phyloP scores from a whole-genome alignment of 108 stramenopile genomes.

The Cylindrotheca closterium region DNA sequence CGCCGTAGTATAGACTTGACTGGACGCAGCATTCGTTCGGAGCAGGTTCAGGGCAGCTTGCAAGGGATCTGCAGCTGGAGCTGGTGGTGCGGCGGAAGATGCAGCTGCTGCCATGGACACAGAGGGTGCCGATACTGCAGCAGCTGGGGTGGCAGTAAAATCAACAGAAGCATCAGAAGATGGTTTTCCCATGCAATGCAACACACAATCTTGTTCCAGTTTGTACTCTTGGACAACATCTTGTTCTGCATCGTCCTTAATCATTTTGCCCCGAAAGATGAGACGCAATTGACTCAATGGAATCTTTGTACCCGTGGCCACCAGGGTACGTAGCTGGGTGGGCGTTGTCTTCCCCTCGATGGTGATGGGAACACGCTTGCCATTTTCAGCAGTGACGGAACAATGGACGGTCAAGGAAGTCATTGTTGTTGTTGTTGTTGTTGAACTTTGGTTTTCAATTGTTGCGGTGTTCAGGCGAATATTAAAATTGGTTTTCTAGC shows the following conservation, averaged over 20 bases:
- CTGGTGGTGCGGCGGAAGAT: constrained; percentile 12
- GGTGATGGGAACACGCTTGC: constrained; percentile 21
- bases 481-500: no score
- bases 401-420: constrained; percentile 22
- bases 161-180: constrained; percentile 2
- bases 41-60: constrained; percentile 47
- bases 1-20: constrained; percentile 49
- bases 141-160: constrained; percentile 9
- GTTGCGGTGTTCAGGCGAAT: no score
- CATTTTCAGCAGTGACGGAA: constrained; percentile 33
- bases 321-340: constrained; percentile 41
- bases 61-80: constrained; percentile 36
- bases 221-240: constrained; percentile 54
- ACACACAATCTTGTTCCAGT: constrained; percentile 72
- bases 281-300: constrained; percentile 58
- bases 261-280: constrained; percentile 81
- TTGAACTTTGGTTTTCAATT: no score
- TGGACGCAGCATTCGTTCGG: constrained; percentile 32
- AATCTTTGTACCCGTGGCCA: constrained; percentile 61
- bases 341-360: constrained; percentile 24
- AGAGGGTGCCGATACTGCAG: constrained; percentile 16
- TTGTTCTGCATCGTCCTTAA: constrained; percentile 46
- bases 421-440: no score
- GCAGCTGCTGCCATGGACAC: constrained; percentile 18
- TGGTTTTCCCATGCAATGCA: constrained; percentile 89